phyloP scores from a whole-genome alignment of 129 eudicot genomes.

The Sambucus nigra region DNA sequence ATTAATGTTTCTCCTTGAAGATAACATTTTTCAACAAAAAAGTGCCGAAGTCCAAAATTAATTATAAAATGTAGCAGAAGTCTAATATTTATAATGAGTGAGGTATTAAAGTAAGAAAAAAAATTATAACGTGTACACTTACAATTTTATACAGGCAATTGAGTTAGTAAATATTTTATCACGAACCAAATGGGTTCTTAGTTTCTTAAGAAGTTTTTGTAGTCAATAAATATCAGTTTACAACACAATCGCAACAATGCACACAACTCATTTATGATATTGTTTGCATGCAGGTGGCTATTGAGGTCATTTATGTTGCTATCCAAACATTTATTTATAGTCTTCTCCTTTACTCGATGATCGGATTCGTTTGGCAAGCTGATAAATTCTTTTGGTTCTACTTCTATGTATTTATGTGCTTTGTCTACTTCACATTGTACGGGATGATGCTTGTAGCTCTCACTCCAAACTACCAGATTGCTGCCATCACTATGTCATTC shows the following conservation, averaged over 20 bases:
- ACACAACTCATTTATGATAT: no score
- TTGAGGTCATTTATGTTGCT: slow-evolving; percentile 35
- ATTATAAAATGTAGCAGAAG: no score
- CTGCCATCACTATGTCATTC: slow-evolving; percentile 59
- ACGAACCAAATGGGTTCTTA: background rate
- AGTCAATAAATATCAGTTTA: background rate
- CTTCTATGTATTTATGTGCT: slow-evolving; percentile 49
- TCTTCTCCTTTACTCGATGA: slow-evolving; percentile 54
- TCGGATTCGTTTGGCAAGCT: slow-evolving; percentile 47
- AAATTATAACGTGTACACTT: no score
- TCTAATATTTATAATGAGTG: no score
- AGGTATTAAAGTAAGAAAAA: no score
- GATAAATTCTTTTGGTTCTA: slow-evolving; percentile 48
- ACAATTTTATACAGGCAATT: no score
- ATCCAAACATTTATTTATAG: slow-evolving; percentile 43
- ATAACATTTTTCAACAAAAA: no score
- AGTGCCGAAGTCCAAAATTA: no score
- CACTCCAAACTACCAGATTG: slow-evolving; percentile 48
- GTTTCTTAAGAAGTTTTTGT: background rate
- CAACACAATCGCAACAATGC: no score
- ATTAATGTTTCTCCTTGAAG: no score
- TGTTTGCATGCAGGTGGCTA: slow-evolving; percentile 30
- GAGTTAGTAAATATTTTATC: background rate
- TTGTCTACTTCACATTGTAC: slow-evolving; percentile 44
- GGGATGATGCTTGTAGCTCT: slow-evolving; percentile 71